phyloP scores from a whole-genome alignment of 1,139 yeast species.

The Candida tropicalis region DNA sequence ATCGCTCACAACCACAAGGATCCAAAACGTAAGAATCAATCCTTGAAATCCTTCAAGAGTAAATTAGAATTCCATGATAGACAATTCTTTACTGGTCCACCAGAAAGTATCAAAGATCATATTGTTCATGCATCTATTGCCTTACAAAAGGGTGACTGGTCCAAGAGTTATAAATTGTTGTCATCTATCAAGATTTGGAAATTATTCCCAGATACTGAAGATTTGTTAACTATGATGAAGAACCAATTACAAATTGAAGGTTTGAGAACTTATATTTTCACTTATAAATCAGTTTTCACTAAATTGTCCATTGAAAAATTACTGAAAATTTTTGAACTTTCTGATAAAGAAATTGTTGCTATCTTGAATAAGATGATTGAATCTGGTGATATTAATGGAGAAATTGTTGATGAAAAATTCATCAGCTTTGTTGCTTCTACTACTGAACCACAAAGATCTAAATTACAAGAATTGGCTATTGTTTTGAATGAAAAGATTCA shows the following conservation, averaged over 20 bases:
- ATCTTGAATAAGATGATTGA: constrained; percentile 76
- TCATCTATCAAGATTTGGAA: constrained; percentile 86
- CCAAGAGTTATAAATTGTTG: constrained; percentile 70
- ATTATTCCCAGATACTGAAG: constrained; percentile 69
- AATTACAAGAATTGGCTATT: constrained; percentile 86
- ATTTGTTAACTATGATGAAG: constrained; percentile 69
- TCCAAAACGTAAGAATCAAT: constrained; percentile 59
- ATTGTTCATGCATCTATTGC: constrained; percentile 92
- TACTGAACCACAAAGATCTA: constrained; percentile 78
- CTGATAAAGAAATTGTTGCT: constrained; percentile 56
- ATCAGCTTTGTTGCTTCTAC: constrained; percentile 56
- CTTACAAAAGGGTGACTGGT: constrained; percentile 91
- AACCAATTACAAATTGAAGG: constrained; percentile 87
- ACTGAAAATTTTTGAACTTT: constrained; percentile 66
- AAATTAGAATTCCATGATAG: constrained; percentile 91
- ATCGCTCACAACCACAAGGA: constrained; percentile 45
- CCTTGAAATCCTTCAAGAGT: constrained; percentile 86
- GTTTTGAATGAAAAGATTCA: constrained; percentile 85
- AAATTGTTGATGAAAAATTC: constrained; percentile 58
- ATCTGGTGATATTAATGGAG: constrained; percentile 69
- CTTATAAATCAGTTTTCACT: constrained; percentile 75
- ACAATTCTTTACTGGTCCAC: constrained; percentile 96
- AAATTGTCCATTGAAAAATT: constrained; percentile 74
- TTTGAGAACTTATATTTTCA: constrained; percentile 84
- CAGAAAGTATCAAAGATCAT: constrained; percentile 94